A percentile compares a stretch with the other conserved stretches of the same genome.
Evolutionary conservation across 2,329 filamentous ascomycete genomes (phyloP).

Genomic region (Aspergillus sergii): DNA sequence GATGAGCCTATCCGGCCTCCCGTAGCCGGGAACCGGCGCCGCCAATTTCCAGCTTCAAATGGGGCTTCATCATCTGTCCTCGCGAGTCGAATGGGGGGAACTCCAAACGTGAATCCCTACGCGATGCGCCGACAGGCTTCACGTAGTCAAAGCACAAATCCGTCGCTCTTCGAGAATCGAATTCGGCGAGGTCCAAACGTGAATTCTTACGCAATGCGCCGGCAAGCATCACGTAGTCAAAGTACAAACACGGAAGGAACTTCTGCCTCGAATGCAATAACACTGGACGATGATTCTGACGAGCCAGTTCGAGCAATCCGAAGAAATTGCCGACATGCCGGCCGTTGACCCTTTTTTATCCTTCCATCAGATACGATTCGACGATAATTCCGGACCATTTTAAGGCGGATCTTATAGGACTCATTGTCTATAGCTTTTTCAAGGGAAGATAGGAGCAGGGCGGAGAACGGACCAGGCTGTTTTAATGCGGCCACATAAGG

Average conservation of each 20-base stretch:
- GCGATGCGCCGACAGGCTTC: background rate
- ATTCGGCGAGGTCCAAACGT: background rate
- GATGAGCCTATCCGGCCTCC: slow-evolving; percentile 26
- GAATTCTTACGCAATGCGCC: background rate
- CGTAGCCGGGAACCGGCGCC: slow-evolving; percentile 17
- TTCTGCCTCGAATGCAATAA: slow-evolving; percentile 27
- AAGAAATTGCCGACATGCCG: slow-evolving; percentile 13
- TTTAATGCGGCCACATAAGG: background rate
- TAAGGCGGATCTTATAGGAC: background rate
- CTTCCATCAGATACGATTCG: background rate
- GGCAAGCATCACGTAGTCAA: background rate
- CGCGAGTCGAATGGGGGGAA: background rate
- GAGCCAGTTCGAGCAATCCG: slow-evolving; percentile 28
- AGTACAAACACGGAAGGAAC: slow-evolving; percentile 16
- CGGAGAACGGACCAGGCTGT: background rate
- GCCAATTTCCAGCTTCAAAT: slow-evolving; percentile 14
- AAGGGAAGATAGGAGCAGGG: background rate
- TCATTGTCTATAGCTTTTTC: background rate
- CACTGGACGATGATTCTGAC: slow-evolving; percentile 33
- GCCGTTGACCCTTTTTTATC: background rate
- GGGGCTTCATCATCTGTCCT: slow-evolving; percentile 14
- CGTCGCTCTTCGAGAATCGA: too few relatives aligned
- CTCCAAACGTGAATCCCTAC: background rate
- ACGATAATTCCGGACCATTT: background rate
- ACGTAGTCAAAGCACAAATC: background rate